Evolutionary conservation across 1,284 basidiomycete species (phyloP).

Genomic region (Vanrija sp.): DNA sequence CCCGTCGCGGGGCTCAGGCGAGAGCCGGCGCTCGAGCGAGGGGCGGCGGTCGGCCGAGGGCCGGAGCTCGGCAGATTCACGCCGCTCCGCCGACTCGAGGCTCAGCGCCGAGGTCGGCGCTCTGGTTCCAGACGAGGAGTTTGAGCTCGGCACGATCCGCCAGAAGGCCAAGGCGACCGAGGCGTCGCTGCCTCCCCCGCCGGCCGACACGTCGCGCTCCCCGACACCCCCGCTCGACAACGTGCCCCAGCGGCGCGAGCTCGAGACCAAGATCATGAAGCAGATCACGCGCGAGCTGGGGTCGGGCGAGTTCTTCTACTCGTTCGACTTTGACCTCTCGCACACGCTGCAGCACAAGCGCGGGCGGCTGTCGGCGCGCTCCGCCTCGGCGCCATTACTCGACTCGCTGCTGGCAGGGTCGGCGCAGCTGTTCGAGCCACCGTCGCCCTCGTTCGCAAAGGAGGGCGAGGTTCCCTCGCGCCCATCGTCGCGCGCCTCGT

Average conservation of each 20-base stretch:
- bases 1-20: no score
- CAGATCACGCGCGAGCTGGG: constrained; percentile 44
- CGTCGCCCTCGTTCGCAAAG: background rate
- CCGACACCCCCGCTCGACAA: constrained; percentile 18
- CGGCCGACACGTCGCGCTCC: background rate
- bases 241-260: constrained; percentile 39
- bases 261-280: constrained; percentile 48
- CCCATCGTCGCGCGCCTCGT: background rate
- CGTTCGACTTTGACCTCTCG: constrained; percentile 54
- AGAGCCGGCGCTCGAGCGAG: no score
- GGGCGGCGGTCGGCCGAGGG: no score
- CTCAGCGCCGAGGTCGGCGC: no score
- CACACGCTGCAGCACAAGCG: constrained; percentile 52
- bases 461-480: background rate
- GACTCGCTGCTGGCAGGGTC: constrained; percentile 21
- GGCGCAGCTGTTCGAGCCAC: background rate
- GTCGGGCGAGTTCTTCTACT: constrained; percentile 50
- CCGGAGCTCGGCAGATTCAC: no score
- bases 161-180: no score
- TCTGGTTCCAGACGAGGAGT: no score
- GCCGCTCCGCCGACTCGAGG: no score
- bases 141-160: no score
- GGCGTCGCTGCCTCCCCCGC: background rate
- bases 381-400: constrained; percentile 21
- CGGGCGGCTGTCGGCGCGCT: constrained; percentile 28